Evolutionary conservation across 257 asterid species (phyloP).

Genomic region (Ophiorrhiza pumila): DNA sequence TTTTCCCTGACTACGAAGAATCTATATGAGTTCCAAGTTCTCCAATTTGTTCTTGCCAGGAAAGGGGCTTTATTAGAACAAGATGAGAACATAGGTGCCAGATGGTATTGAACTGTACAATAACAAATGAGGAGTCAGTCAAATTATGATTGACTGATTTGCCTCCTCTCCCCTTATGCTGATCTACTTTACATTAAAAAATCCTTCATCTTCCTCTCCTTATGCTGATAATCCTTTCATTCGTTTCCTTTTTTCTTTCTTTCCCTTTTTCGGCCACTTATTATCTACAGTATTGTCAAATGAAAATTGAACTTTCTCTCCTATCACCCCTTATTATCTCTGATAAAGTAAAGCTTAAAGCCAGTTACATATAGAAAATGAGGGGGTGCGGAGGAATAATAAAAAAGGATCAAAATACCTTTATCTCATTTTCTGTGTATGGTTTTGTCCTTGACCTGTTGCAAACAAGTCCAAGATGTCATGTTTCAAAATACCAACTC

Average conservation of each 20-base stretch:
- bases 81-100: background rate
- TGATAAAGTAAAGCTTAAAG: background rate
- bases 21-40: background rate
- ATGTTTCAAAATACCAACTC: conserved; percentile 17
- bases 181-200: too few relatives aligned
- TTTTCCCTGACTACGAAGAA: background rate
- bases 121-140: background rate
- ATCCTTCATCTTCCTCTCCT: too few relatives aligned
- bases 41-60: background rate
- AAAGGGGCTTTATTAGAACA: background rate
- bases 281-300: background rate
- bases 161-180: background rate
- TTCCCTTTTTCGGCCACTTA: background rate
- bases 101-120: background rate
- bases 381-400: background rate
- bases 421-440: conserved; percentile 79
- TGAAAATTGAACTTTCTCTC: background rate
- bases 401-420: conserved; percentile 40
- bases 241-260: background rate
- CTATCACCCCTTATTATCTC: background rate
- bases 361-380: background rate
- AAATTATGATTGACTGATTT: background rate
- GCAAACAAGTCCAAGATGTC: conserved; percentile 29
- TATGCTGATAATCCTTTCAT: too few relatives aligned
- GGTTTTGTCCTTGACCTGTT: conserved; percentile 68